Percentiles rank a stretch among this genome's conserved stretches.
phyloP scores from a whole-genome alignment of 352 stramenopile species.

The Saprolegnia parasitica region DNA sequence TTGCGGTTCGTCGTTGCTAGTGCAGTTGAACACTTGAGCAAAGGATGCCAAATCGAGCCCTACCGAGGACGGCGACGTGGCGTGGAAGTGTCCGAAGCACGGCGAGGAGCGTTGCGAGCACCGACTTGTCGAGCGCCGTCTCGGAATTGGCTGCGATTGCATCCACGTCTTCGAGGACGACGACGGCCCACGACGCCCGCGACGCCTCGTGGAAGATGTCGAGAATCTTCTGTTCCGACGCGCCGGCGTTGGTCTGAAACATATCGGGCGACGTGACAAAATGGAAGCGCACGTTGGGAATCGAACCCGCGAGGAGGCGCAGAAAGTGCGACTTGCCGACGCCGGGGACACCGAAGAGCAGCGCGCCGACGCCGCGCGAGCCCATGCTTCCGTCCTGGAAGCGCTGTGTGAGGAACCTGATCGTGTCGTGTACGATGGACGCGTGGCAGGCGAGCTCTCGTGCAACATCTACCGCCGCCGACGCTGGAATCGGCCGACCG shows the following conservation, averaged over 20 bases:
- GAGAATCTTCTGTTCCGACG: conserved; percentile 76
- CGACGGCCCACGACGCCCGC: conserved; percentile 49
- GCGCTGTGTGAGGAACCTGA: background rate
- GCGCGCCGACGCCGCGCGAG: conserved; percentile 41
- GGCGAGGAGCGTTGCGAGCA: conserved; percentile 77
- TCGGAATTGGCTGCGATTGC: conserved; percentile 67
- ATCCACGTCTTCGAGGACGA: conserved; percentile 91
- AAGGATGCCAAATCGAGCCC: conserved; percentile 20
- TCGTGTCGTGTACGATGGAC: background rate
- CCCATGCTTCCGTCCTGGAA: conserved; percentile 3
- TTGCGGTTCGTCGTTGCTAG: conserved; percentile 62
- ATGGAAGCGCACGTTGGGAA: conserved; percentile 31
- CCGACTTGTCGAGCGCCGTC: conserved; percentile 60
- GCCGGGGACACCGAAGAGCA: conserved; percentile 64
- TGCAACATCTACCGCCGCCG: background rate
- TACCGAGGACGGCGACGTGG: conserved; percentile 58
- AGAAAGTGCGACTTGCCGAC: conserved; percentile 56
- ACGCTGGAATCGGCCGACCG: background rate
- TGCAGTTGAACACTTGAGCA: conserved; percentile 26
- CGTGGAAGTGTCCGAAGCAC: conserved; percentile 38
- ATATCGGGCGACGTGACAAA: conserved; percentile 86
- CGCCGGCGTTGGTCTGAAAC: conserved; percentile 91
- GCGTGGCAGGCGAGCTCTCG: background rate
- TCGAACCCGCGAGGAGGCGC: background rate
- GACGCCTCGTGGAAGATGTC: conserved; percentile 51